phyloP scores from a whole-genome alignment of 148 eudicot species.

The Amaranthus hypochondriacus region DNA sequence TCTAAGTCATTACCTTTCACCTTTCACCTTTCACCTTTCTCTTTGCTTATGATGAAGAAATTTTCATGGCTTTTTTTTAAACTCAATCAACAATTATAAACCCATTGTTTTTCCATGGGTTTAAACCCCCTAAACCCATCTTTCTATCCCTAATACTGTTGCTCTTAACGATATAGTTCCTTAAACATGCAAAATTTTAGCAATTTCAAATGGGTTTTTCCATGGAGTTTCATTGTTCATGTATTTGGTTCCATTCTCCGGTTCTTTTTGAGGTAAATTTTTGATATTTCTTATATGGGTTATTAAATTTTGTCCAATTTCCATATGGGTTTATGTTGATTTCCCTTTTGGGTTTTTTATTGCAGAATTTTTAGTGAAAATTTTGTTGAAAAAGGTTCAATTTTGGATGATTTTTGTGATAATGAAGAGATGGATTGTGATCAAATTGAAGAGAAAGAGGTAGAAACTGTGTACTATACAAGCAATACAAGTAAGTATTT shows the following conservation, averaged over 20 bases:
- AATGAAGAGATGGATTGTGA: conserved; percentile 14
- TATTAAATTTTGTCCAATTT: conserved; percentile 5
- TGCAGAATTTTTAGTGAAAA: conserved; percentile 24
- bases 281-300: background rate
- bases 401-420: conserved; percentile 6
- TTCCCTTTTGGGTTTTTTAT: background rate
- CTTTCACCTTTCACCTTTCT: conserved; percentile 13
- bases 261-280: conserved; percentile 36
- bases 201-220: conserved; percentile 37
- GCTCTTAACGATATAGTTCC: conserved; percentile 17
- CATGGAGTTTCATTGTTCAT: conserved; percentile 30
- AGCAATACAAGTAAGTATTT: conserved; percentile 48
- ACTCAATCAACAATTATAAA: conserved; percentile 3
- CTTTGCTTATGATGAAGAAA: conserved; percentile 31
- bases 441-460: conserved; percentile 10
- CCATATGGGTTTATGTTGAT: background rate
- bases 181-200: conserved; percentile 30
- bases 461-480: conserved; percentile 18
- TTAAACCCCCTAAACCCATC: conserved; percentile 25
- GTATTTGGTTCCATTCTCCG: conserved; percentile 33
- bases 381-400: conserved; percentile 9
- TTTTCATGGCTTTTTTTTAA: conserved; percentile 18
- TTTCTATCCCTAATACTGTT: background rate
- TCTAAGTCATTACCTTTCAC: conserved; percentile 11
- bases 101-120: conserved; percentile 18